phyloP scores from a whole-genome alignment of 148 eudicot species.

The Camellia granthamiana region DNA sequence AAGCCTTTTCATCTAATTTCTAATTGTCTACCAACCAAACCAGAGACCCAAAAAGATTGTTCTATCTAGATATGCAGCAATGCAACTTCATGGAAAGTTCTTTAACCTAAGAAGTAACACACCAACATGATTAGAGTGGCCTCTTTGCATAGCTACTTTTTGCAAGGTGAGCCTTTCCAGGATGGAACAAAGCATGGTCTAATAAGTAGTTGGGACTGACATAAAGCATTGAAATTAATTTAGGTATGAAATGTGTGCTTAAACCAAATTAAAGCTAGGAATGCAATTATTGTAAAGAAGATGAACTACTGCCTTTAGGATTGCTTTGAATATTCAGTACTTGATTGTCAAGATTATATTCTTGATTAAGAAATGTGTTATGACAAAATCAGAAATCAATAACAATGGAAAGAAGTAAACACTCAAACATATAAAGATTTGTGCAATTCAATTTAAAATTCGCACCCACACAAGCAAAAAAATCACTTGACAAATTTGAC shows the following conservation, averaged over 20 bases:
- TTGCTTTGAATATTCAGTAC: background rate
- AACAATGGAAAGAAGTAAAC: too few relatives aligned
- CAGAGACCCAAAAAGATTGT: background rate
- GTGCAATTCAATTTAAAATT: too few relatives aligned
- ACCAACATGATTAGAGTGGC: conserved; percentile 9
- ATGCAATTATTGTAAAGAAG: background rate
- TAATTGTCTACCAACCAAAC: background rate
- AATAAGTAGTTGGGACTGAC: conserved; percentile 12
- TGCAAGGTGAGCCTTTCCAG: background rate
- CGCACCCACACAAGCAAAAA: too few relatives aligned
- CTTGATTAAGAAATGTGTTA: too few relatives aligned
- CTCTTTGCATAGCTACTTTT: background rate
- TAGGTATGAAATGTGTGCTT: background rate
- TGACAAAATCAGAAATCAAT: too few relatives aligned
- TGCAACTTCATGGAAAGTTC: background rate
- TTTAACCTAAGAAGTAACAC: background rate
- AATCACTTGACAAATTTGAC: too few relatives aligned
- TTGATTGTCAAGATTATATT: background rate
- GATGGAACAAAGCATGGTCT: conserved; percentile 10
- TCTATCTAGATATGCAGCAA: background rate
- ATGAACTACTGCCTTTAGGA: background rate
- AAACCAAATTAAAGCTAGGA: background rate
- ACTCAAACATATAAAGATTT: too few relatives aligned
- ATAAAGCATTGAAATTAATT: background rate
- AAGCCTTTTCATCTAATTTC: background rate